phyloP scores from a whole-genome alignment of 129 eudicot genomes.

The Solidago caesia region DNA sequence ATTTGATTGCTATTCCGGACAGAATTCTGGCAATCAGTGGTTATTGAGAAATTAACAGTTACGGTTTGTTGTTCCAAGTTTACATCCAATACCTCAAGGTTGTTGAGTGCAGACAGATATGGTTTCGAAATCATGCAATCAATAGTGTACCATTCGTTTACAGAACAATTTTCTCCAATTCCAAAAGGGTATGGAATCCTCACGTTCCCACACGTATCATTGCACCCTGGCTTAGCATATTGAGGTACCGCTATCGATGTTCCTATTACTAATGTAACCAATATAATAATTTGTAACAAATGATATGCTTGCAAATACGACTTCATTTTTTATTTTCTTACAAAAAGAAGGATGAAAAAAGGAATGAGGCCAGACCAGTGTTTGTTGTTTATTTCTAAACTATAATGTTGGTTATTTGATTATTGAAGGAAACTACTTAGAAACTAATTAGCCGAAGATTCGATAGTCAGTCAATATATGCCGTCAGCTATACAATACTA shows the following conservation, averaged over 20 bases:
- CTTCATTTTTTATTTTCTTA: constrained; percentile 9
- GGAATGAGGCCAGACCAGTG: no score
- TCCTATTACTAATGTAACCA: not conserved
- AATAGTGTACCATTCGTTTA: constrained; percentile 13
- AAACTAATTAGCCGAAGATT: no score
- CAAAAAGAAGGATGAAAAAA: no score
- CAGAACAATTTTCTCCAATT: constrained; percentile 11
- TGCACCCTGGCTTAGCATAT: constrained; percentile 11
- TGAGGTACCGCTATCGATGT: not conserved
- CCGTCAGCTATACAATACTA: no score
- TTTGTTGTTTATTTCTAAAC: no score
- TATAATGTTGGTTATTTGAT: no score
- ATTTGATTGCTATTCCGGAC: not conserved
- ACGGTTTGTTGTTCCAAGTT: constrained; percentile 19
- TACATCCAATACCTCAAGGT: constrained; percentile 18
- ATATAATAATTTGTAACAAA: not conserved
- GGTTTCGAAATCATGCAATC: constrained; percentile 28
- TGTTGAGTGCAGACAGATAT: constrained; percentile 19
- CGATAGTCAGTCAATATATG: no score
- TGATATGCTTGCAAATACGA: not conserved
- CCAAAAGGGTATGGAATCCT: constrained; percentile 26
- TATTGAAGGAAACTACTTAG: no score
- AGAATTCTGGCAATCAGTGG: not conserved
- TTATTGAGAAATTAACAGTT: not conserved
- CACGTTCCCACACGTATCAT: constrained; percentile 18